Conservation (phyloP, 2,329 filamentous ascomycete species). For the Lasiodiplodia sp. region DNA sequence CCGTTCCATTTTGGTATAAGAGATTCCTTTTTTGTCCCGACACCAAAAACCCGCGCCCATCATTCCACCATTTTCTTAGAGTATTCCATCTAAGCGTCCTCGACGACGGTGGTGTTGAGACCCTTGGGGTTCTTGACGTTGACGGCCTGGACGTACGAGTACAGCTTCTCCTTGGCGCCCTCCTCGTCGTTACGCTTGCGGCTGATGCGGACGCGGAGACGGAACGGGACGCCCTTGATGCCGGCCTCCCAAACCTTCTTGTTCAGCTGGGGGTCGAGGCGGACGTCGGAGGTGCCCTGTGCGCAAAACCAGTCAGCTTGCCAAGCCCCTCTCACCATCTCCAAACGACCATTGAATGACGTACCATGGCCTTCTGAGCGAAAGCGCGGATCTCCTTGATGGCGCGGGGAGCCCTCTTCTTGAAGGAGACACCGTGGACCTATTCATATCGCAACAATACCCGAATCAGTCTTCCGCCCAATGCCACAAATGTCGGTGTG, state of each 20-base stretch:
- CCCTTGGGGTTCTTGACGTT: conserved; percentile 99
- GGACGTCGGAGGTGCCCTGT: conserved; percentile 95
- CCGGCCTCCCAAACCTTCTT: conserved; percentile 99
- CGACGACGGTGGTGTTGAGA: conserved; percentile 88
- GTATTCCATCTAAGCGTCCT: conserved; percentile 62
- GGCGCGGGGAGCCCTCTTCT: conserved; percentile 97
- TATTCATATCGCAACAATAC: conserved; percentile 55
- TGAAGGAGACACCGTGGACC: conserved; percentile 98
- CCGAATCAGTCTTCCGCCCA: conserved; percentile 73
- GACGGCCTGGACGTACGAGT: conserved; percentile 99
- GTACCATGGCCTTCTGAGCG: conserved; percentile 93
- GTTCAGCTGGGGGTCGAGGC: conserved; percentile 98
- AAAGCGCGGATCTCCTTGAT: conserved; percentile 99
- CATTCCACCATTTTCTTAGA: neutral
- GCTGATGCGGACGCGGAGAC: conserved; percentile 97
- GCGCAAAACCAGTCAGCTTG: neutral
- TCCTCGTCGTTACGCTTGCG: conserved; percentile 99
- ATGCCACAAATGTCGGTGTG: conserved; percentile 50
- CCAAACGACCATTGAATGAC: conserved; percentile 46
- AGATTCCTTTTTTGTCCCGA: neutral
- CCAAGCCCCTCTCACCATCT: neutral
- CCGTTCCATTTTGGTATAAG: conserved; percentile 9
- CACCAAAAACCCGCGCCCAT: neutral
- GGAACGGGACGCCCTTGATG: conserved; percentile 98
- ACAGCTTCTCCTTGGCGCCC: conserved; percentile 99